Evolutionary conservation across 2,329 filamentous ascomycete genomes (phyloP), one percentile per base, ranked within the genome.

Genomic region (Cladobotryum mycophilum): DNA sequence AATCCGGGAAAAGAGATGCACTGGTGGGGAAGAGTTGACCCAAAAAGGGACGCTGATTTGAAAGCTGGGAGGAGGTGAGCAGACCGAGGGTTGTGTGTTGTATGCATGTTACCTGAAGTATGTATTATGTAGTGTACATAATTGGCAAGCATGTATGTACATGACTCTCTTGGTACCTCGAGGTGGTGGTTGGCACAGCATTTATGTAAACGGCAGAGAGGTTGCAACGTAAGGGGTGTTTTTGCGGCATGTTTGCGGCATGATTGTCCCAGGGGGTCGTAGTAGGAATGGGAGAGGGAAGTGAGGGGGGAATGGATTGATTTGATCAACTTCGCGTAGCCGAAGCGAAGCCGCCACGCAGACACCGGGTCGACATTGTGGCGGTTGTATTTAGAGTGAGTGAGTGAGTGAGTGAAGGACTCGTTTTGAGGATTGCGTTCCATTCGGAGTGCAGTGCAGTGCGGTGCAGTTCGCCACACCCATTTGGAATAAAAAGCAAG

Each of bases 331-430:
- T 30, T 30, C 8, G 25, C 6, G 25, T 11, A 30, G 25, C 9
- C 25, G 25, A 30, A 30, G 25, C 25, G 25, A 30, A 30, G 25
- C 25, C 25, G 25, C 25, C 25, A 30, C 25, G 38, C 34, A 47
- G 45, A 44, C 40, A 35, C 20, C 12, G 12, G 4, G 7, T 38
- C 38, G 20, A 41, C 30, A 8, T 8, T 33, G 14, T 44, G 48
- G 48, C 45, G 35, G 45, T 22, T 11, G 40, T 34, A 44, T 18
- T 22, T 35, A 48, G 41, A 47, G 17, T 37, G 34, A 35, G 46
- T n/a, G n/a, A n/a, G n/a, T n/a, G n/a, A n/a, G n/a, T n/a, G 41
- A 47, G 17, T 37, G 34, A 35, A 42, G 33, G 36, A 30, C 25
- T 30, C 25, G 25, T 30, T 30, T 30, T 11, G 25, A 30, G 25